A percentile compares a stretch with the other conserved stretches of the same genome.
Conservation (phyloP, 2,329 filamentous ascomycete genomes). For the Colletotrichum chrysophilum region DNA sequence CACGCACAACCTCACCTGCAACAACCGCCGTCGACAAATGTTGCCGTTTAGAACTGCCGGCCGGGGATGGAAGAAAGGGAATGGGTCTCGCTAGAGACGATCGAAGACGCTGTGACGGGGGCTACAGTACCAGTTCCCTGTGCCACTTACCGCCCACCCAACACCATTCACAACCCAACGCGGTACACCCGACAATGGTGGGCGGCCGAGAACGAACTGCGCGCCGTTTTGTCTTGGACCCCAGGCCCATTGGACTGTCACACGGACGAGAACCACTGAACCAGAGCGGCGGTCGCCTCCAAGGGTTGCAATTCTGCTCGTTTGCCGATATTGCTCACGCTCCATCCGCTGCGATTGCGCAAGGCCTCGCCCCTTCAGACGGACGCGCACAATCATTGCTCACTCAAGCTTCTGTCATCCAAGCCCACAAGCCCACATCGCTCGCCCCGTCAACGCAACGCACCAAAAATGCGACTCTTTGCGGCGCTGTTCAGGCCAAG, state of each 20-base stretch:
- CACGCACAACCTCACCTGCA: background rate
- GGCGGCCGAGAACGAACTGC: background rate
- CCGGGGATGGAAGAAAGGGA: background rate
- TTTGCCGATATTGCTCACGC: background rate
- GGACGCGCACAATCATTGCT: background rate
- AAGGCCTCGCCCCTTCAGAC: slow-evolving; percentile 1
- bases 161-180: background rate
- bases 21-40: slow-evolving; percentile 6
- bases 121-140: background rate
- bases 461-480: slow-evolving; percentile 1
- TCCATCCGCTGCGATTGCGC: background rate
- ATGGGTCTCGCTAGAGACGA: background rate
- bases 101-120: background rate
- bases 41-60: slow-evolving; percentile 4
- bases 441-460: background rate
- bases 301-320: background rate
- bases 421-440: background rate
- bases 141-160: background rate
- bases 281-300: background rate
- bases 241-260: background rate
- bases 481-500: background rate
- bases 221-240: background rate
- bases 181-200: background rate
- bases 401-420: slow-evolving; percentile 17
- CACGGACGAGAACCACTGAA: background rate